phyloP scores from a whole-genome alignment of 2,329 filamentous ascomycete species.

The Cordyceps pruinosa region DNA sequence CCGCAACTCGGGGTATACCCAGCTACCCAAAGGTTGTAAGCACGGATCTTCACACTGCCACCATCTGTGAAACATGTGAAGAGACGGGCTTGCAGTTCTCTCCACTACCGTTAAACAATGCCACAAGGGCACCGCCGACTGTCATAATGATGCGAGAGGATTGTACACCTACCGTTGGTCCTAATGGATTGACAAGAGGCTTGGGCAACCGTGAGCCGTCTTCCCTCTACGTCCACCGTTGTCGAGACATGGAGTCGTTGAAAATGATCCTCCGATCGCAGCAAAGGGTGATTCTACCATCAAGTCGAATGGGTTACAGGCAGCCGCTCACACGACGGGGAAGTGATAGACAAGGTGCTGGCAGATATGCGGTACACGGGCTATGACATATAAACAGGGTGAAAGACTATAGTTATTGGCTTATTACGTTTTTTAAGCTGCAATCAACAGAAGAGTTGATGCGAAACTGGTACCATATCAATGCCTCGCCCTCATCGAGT shows the following conservation, averaged over 20 bases:
- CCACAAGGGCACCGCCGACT: conserved; percentile 36
- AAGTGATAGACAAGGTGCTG: conserved; percentile 23
- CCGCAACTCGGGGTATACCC: conserved; percentile 34
- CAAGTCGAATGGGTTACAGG: conserved; percentile 21
- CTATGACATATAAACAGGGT: conserved; percentile 17
- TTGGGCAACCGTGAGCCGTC: conserved; percentile 29
- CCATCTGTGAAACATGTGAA: conserved; percentile 41
- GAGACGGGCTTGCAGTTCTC: conserved; percentile 38
- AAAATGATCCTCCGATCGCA: conserved; percentile 35
- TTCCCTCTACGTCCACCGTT: conserved; percentile 29
- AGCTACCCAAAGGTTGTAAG: conserved; percentile 43
- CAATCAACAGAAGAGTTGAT: background rate
- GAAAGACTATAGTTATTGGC: background rate
- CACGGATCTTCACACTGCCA: conserved; percentile 34
- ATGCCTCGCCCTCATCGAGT: conserved; percentile 21
- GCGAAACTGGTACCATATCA: background rate
- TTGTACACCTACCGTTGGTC: background rate
- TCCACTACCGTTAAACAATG: conserved; percentile 33
- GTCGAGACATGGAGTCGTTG: conserved; percentile 27
- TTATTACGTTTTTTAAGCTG: background rate
- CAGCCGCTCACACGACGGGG: conserved; percentile 19
- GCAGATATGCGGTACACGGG: conserved; percentile 21
- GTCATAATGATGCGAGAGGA: background rate
- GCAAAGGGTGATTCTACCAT: conserved; percentile 26
- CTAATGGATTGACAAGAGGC: conserved; percentile 22